A percentile compares a stretch with the other conserved stretches of the same genome.
These are phyloP conservation scores for Aspergillus fumigatiaffinis DNA, from an alignment of 2,329 filamentous ascomycete genomes.

Conservation along the genomic window DNA sequence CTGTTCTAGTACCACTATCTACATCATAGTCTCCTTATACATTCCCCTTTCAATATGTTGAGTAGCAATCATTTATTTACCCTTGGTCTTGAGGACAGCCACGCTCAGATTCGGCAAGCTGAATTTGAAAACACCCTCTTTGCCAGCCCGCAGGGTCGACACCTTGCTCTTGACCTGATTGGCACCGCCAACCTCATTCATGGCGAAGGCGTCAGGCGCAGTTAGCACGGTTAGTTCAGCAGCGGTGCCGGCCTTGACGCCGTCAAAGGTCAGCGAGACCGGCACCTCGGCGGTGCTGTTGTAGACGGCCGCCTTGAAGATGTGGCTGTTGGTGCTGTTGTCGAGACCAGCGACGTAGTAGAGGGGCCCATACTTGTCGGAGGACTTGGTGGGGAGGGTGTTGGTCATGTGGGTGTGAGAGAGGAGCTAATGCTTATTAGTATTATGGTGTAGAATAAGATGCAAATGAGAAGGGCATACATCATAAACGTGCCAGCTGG, in stretches of 20 bases:
- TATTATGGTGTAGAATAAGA: slow-evolving; percentile 21
- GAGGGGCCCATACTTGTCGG: slow-evolving; percentile 37
- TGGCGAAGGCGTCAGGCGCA: slow-evolving; percentile 28
- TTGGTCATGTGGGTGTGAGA: slow-evolving; percentile 44
- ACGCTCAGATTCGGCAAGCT: slow-evolving; percentile 25
- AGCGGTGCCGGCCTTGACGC: slow-evolving; percentile 26
- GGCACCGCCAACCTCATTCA: slow-evolving; percentile 26
- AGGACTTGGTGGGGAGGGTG: slow-evolving; percentile 40
- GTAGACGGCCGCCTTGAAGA: slow-evolving; percentile 49
- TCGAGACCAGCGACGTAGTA: slow-evolving; percentile 46
- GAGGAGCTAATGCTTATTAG: slow-evolving; percentile 33
- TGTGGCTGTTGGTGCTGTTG: slow-evolving; percentile 32
- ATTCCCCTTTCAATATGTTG: background rate
- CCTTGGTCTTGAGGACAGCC: slow-evolving; percentile 21
- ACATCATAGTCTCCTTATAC: background rate
- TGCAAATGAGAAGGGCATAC: slow-evolving; percentile 20
- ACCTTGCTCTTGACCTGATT: slow-evolving; percentile 20
- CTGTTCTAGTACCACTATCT: background rate
- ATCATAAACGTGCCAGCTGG: slow-evolving; percentile 27
- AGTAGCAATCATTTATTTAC: background rate
- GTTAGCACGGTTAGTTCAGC: slow-evolving; percentile 43
- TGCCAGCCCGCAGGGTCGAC: slow-evolving; percentile 19
- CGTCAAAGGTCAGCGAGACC: slow-evolving; percentile 34
- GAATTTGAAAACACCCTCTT: slow-evolving; percentile 24
- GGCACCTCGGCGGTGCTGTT: slow-evolving; percentile 42